phyloP scores from a whole-genome alignment of 352 stramenopile genomes.

The Globisporangium cederbergense region DNA sequence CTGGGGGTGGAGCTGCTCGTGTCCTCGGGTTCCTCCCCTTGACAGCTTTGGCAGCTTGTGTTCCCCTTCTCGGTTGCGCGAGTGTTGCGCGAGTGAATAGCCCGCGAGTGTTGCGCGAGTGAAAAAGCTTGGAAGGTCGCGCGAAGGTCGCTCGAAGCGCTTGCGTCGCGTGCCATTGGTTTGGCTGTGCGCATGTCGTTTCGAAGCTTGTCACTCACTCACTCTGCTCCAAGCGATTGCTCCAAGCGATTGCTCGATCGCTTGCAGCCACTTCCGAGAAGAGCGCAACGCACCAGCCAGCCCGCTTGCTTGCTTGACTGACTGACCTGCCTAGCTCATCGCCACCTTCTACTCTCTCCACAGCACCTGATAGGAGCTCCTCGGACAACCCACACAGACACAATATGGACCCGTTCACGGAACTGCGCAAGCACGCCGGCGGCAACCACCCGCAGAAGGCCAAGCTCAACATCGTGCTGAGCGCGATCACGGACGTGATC shows the following conservation, averaged over 20 bases:
- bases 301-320: neutral
- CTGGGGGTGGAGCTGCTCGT: neutral
- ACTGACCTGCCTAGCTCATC: neutral
- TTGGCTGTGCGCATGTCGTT: conserved; percentile 17
- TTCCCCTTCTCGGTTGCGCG: neutral
- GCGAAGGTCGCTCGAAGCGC: conserved; percentile 38
- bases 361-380: neutral
- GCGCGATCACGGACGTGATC: conserved; percentile 81
- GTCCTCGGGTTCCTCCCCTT: neutral
- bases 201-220: conserved; percentile 18
- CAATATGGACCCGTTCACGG: conserved; percentile 69
- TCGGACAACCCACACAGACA: conserved; percentile 4
- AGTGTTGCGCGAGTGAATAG: neutral
- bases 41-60: neutral
- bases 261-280: conserved; percentile 7
- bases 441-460: conserved; percentile 76
- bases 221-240: no score
- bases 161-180: conserved; percentile 30
- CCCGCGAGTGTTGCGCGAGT: neutral
- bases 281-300: neutral
- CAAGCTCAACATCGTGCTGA: conserved; percentile 83
- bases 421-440: conserved; percentile 78
- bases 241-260: no score
- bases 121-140: conserved; percentile 13
- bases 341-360: neutral